phyloP scores from a whole-genome alignment of 345 rosid species.

The Eucalyptus victrix region DNA sequence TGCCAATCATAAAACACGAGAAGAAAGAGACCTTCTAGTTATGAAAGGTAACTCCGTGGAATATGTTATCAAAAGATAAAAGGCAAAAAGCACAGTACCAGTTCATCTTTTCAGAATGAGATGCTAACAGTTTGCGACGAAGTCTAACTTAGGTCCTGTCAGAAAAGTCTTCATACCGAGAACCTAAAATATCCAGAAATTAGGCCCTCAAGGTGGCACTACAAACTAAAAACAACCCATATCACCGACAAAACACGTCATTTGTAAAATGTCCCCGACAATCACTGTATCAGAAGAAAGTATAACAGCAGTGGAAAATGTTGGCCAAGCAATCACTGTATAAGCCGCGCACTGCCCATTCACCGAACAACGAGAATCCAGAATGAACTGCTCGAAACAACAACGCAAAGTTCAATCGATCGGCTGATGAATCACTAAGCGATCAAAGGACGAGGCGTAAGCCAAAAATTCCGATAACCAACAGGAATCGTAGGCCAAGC shows the following conservation, averaged over 20 bases:
- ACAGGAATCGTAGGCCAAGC: not conserved
- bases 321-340: not conserved
- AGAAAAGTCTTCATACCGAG: not conserved
- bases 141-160: not conserved
- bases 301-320: not conserved
- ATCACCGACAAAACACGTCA: not conserved
- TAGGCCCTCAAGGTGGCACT: not conserved
- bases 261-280: not conserved
- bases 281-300: not conserved
- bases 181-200: not conserved
- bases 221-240: not conserved
- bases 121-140: not conserved
- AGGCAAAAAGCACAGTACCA: not conserved
- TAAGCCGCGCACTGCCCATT: not conserved
- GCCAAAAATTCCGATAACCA: not conserved
- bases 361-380: not conserved
- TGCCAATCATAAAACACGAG: not conserved
- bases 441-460: not conserved
- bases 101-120: not conserved
- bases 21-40: not conserved
- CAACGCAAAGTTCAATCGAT: no score
- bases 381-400: not conserved
- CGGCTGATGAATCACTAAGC: not conserved
- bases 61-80: no score
- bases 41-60: not conserved